Evolutionary conservation across 352 stramenopile species (phyloP).

Genomic region (Globisporangium middletonii): DNA sequence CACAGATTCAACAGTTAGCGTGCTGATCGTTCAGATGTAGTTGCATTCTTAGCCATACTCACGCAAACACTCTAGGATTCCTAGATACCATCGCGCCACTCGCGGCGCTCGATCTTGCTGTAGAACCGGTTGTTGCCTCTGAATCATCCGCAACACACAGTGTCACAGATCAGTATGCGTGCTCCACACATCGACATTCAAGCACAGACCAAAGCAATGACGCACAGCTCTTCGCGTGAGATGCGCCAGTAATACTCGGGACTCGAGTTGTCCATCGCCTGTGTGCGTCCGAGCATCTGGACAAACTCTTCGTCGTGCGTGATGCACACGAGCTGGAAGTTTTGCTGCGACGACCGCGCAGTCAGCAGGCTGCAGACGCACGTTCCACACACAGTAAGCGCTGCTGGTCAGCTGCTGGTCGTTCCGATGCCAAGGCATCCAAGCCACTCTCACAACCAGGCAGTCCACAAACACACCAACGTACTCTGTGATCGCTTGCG

Average conservation of each 20-base stretch:
- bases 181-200: neutral
- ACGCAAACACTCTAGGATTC: neutral
- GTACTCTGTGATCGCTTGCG: conserved; percentile 85
- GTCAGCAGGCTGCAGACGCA: conserved; percentile 87
- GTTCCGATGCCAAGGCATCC: neutral
- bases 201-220: neutral
- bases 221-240: conserved; percentile 77
- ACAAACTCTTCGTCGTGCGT: conserved; percentile 98
- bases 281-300: conserved; percentile 80
- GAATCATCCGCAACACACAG: neutral
- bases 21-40: too few species aligned
- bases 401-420: neutral
- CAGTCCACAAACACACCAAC: conserved; percentile 6
- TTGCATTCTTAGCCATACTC: neutral
- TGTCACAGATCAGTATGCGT: neutral
- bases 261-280: conserved; percentile 63
- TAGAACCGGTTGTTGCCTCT: conserved; percentile 79
- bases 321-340: conserved; percentile 99
- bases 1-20: too few species aligned
- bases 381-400: conserved; percentile 5
- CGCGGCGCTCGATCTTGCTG: conserved; percentile 74
- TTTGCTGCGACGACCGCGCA: conserved; percentile 91
- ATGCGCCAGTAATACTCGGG: conserved; percentile 86
- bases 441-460: neutral
- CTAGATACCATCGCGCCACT: conserved; percentile 55